Base-by-base conservation (phyloP, 148 eudicot genomes). In the Vaccinium corymbosum region DNA sequence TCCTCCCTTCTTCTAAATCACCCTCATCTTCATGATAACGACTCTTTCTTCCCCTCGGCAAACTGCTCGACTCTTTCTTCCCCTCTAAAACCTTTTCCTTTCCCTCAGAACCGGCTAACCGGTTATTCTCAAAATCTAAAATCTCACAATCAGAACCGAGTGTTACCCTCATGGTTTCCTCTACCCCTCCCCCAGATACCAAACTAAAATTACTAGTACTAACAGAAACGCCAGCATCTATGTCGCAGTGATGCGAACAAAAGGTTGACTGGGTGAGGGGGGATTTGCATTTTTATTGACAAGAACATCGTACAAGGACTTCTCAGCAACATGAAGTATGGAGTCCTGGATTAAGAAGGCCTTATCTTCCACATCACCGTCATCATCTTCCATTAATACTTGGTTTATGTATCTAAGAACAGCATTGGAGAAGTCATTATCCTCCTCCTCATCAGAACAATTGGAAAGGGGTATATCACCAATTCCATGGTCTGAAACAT, bases 311-410 rank as follows among this genome's bases (percentile, higher is more conserved):
- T 78, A 78, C 1, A 78, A 78, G 64, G 46, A 78, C 22, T 78
- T 78, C 81, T 78, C 81, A 27, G 64, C 64, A 0, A 29, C 81
- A 78, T 10, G 20, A 78, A 78, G 64, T 2, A 66, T 53, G 42
- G 81, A 53, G 22, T 73, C 77, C 20, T 73, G 77, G 50, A 73
- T 35, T 14, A 38, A 35, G 51, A 0, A 9, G 77, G 77, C 77
- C 48, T 27, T 78, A 20, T 78, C 81, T 55, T 78, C 81, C 48
- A 53, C 3, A 16, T 64, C 32, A 0, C 27, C 38, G 19, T 68
- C 73, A 4, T 68, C 73, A 27, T 78, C 71, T n/a, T 80, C 82
- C 82, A 80, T 80, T 56, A 80, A 25, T 35, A 80, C 71, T 51
- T 80, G 71, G 32, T 80, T 59, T 80, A 80, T 80, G 73, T 68